Conservation (phyloP, 1,139 yeast species). For the Debaryomyces robertsiae region DNA sequence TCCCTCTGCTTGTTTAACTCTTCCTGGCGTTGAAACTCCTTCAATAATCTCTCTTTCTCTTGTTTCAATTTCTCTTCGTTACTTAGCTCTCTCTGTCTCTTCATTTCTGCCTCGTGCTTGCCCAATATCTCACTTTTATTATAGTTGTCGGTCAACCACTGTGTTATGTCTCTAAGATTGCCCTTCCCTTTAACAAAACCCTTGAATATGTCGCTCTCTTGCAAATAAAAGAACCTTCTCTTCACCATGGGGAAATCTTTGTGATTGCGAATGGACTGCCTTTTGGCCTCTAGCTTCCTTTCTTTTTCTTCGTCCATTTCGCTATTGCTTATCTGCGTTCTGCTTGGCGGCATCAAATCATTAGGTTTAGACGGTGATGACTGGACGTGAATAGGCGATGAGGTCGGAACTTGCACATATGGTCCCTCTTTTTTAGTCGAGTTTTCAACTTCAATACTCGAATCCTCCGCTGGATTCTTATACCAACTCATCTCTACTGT, state of each 20-base stretch:
- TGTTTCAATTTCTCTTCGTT: slow-evolving; percentile 18
- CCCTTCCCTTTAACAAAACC: slow-evolving; percentile 64
- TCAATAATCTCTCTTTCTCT: slow-evolving; percentile 20
- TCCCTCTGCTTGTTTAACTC: slow-evolving; percentile 8
- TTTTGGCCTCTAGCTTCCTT: slow-evolving; percentile 35
- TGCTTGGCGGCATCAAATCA: slow-evolving; percentile 18
- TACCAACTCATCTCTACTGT: slow-evolving; percentile 35
- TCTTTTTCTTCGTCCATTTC: slow-evolving; percentile 27
- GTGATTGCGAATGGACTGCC: slow-evolving; percentile 45
- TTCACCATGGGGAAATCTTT: slow-evolving; percentile 52
- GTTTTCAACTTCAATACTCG: slow-evolving; percentile 21
- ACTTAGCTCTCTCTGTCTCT: slow-evolving; percentile 18
- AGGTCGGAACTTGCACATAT: slow-evolving; percentile 40
- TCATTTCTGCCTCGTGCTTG: slow-evolving; percentile 25
- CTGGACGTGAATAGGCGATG: slow-evolving; percentile 35
- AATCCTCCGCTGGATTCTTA: slow-evolving; percentile 22
- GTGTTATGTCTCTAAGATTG: slow-evolving; percentile 56
- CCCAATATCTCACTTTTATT: slow-evolving; percentile 33
- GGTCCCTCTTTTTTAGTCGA: slow-evolving; percentile 22
- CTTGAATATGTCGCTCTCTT: slow-evolving; percentile 56
- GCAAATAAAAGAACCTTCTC: slow-evolving; percentile 48
- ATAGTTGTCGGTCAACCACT: slow-evolving; percentile 46
- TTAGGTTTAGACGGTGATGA: slow-evolving; percentile 26
- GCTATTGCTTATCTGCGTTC: slow-evolving; percentile 11
- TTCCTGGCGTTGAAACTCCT: slow-evolving; percentile 19